Evolutionary conservation across 1,284 basidiomycete genomes (phyloP), one percentile per base, ranked within the genome.

Genomic region (Inonotus hispidus): DNA sequence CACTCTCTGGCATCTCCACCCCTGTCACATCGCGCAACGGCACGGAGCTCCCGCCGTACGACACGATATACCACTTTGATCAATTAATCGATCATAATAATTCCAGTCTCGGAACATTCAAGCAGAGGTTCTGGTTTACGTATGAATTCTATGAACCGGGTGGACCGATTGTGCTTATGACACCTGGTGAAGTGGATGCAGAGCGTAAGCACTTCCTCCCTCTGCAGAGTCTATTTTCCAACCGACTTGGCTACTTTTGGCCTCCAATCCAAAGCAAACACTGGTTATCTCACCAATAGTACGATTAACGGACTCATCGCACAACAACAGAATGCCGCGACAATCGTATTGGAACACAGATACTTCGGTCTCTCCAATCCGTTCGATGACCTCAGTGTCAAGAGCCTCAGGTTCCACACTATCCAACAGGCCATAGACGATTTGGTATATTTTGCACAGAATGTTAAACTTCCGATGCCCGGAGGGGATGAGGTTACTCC

Each of bases 381-480:
- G 1, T 79, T 78, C 60, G 75, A 80, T 29, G 78, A 89, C 70
- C 77, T 90, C 19, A 80, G 77, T n/a, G 80, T 81, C 11, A 71
- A 78, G 63, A 86, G 82, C 67, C 74, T 90, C 54, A 71, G 74
- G 56, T 68, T 82, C 13, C 83, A 85, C 68, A 89, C 84, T 1
- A 79, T 90, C 53, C 82, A 88, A 67, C 88, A 90, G 73, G 84
- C 85, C 19, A 82, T 87, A 57, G 82, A 88, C 58, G 88, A 90
- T 68, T 71, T 89, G 29, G 84, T 77, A 43, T 88, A 86, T 71
- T 91, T 90, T 67, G 79, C 85, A 11, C 75, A 84, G 65, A 88
- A 81, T 66, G 87, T 82, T 1, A 72, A 80, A 32, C 75, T 90
- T 41, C 83, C 87, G 0, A 84, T 85, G 81, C 84, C 85, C 0